These are phyloP conservation scores for Spinacia oleracea DNA, from an alignment of 179 eudicot genomes.

Conservation along the genomic window DNA sequence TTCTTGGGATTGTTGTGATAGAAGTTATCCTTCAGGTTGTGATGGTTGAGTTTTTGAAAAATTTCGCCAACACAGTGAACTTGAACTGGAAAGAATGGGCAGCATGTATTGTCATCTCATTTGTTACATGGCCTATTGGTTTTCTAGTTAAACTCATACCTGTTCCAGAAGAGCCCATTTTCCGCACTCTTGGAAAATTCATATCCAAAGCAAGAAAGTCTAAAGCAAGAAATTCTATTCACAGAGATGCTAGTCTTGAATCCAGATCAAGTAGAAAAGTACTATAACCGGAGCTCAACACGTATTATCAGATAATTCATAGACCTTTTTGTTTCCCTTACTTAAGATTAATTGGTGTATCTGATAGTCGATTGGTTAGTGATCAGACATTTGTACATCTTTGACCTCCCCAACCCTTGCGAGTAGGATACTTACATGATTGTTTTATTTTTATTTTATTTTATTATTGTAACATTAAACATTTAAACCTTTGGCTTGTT, in stretches of 20 bases:
- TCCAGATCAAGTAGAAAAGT: neutral
- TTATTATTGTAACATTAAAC: neutral
- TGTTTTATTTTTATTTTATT: too few species aligned
- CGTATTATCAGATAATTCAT: neutral
- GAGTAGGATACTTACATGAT: neutral
- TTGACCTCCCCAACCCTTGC: conserved; percentile 11
- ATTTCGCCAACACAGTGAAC: conserved; percentile 65
- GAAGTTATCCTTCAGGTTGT: conserved; percentile 65
- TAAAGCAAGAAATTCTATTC: conserved; percentile 12
- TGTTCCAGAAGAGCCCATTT: conserved; percentile 50
- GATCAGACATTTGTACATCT: conserved; percentile 13
- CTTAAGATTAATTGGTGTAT: neutral
- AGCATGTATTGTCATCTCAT: conserved; percentile 49
- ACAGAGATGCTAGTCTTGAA: neutral
- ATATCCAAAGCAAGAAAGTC: conserved; percentile 12
- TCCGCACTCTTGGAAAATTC: conserved; percentile 29
- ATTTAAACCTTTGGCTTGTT: neutral
- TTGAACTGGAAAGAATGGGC: conserved; percentile 65
- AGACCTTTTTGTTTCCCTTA: neutral
- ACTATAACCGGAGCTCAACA: neutral
- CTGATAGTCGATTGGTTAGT: conserved; percentile 1
- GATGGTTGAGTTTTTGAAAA: conserved; percentile 72
- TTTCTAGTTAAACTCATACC: conserved; percentile 54
- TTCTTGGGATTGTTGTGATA: conserved; percentile 56
- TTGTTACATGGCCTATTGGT: conserved; percentile 71